Evolutionary conservation across 306 rosid genomes (phyloP).

Genomic region (Castanospermum australe): DNA sequence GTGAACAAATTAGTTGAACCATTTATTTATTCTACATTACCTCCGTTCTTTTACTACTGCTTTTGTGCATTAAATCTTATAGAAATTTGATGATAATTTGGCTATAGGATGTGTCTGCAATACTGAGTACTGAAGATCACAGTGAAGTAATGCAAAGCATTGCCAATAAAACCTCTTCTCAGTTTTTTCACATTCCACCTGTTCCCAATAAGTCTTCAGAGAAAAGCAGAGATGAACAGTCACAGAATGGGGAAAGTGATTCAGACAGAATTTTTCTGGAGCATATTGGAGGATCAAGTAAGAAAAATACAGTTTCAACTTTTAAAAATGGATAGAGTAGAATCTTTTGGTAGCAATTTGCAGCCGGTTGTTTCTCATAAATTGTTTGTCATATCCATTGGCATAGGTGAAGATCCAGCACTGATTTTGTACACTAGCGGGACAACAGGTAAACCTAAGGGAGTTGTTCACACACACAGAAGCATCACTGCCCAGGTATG

Average conservation of each 20-base stretch:
- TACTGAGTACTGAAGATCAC: conserved; percentile 87
- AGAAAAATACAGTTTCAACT: conserved; percentile 26
- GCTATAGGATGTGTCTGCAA: conserved; percentile 71
- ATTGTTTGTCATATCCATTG: conserved; percentile 32
- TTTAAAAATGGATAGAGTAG: conserved; percentile 3
- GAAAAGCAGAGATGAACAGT: conserved; percentile 37
- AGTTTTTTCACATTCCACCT: conserved; percentile 65
- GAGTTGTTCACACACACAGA: conserved; percentile 92
- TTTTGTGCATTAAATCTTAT: conserved; percentile 19
- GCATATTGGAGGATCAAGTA: conserved; percentile 49
- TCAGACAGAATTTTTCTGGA: conserved; percentile 39
- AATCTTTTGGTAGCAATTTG: background rate
- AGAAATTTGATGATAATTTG: conserved; percentile 30
- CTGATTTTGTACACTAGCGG: conserved; percentile 90
- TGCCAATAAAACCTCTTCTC: conserved; percentile 72
- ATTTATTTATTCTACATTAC: conserved; percentile 2
- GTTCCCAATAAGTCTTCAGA: conserved; percentile 52
- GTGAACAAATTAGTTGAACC: background rate
- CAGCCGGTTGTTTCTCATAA: conserved; percentile 17
- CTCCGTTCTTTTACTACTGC: conserved; percentile 6
- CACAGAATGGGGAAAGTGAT: conserved; percentile 42
- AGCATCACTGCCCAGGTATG: conserved; percentile 84
- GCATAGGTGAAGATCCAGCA: conserved; percentile 86
- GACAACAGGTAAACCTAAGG: conserved; percentile 97
- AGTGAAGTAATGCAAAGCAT: conserved; percentile 68